phyloP scores from a whole-genome alignment of 768 basidiomycete species.

The Tephrocybe sp. region DNA sequence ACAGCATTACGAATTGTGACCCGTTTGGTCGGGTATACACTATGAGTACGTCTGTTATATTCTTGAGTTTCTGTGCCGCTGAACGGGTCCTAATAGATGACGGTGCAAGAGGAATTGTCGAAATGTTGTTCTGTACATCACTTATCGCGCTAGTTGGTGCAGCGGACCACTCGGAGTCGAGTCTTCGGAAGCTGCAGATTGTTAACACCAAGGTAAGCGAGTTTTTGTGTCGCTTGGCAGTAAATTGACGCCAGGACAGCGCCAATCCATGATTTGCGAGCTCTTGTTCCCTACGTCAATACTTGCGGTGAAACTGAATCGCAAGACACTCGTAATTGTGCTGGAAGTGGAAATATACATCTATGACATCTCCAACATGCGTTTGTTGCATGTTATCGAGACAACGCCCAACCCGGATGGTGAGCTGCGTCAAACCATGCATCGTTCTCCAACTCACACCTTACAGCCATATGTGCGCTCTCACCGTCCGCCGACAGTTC shows the following conservation, averaged over 20 bases:
- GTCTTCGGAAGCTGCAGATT: slow-evolving; percentile 93
- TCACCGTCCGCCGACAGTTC: slow-evolving; percentile 92
- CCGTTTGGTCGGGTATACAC: slow-evolving; percentile 96
- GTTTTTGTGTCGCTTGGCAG: background rate
- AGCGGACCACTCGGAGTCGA: slow-evolving; percentile 87
- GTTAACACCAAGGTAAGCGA: slow-evolving; percentile 90
- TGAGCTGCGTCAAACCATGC: slow-evolving; percentile 30
- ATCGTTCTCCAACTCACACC: background rate
- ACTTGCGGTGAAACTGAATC: slow-evolving; percentile 95
- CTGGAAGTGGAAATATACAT: slow-evolving; percentile 98
- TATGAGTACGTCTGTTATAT: slow-evolving; percentile 64
- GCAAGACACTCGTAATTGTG: slow-evolving; percentile 94
- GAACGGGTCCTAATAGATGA: slow-evolving; percentile 57
- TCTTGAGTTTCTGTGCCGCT: background rate
- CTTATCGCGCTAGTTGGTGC: slow-evolving; percentile 96
- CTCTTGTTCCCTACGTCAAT: slow-evolving; percentile 96
- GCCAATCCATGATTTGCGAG: slow-evolving; percentile 99
- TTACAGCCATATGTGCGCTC: slow-evolving; percentile 88
- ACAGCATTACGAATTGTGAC: slow-evolving; percentile 97
- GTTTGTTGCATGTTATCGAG: slow-evolving; percentile 94
- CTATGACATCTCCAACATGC: slow-evolving; percentile 99
- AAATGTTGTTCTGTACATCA: slow-evolving; percentile 99
- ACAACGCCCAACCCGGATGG: slow-evolving; percentile 95
- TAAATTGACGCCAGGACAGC: slow-evolving; percentile 39
- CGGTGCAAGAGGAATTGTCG: slow-evolving; percentile 93